A percentile compares a stretch with the other conserved stretches of the same genome.
phyloP scores from a whole-genome alignment of 495 filamentous ascomycete species.

The Trichoderma orchidacearum region DNA sequence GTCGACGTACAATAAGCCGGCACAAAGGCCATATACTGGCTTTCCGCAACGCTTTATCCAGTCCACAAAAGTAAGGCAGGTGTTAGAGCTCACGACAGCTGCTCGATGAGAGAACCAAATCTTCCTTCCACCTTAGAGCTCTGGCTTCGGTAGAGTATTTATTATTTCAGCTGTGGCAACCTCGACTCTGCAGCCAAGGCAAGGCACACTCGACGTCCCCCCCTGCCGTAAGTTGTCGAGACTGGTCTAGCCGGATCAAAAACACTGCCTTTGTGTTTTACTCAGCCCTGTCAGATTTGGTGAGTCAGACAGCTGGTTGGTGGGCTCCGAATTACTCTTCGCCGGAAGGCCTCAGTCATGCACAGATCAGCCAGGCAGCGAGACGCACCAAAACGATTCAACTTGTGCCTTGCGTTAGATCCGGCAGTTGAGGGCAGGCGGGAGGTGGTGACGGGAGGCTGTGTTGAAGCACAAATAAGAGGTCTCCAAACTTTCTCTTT shows the following conservation, averaged over 20 bases:
- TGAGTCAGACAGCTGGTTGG: neutral
- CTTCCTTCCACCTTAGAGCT: no score
- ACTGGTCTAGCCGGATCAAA: neutral
- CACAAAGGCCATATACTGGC: neutral
- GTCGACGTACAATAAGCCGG: neutral
- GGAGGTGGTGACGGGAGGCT: no score
- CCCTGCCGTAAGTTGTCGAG: neutral
- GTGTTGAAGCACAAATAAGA: no score
- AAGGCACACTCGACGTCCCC: neutral
- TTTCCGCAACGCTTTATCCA: neutral
- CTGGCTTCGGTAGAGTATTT: no score
- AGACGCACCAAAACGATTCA: neutral
- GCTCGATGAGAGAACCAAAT: no score
- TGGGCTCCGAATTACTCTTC: neutral
- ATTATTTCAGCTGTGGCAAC: neutral
- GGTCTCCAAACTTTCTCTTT: no score
- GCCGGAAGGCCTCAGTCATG: neutral
- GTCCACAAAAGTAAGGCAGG: no score
- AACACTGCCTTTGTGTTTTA: neutral
- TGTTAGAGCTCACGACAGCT: no score
- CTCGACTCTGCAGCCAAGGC: neutral
- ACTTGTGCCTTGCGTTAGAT: neutral
- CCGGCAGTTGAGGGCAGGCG: neutral
- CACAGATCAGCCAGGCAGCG: neutral
- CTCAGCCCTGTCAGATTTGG: neutral